Conservation (phyloP, 2,329 filamentous ascomycete species). For the Aspergillus udagawae region DNA sequence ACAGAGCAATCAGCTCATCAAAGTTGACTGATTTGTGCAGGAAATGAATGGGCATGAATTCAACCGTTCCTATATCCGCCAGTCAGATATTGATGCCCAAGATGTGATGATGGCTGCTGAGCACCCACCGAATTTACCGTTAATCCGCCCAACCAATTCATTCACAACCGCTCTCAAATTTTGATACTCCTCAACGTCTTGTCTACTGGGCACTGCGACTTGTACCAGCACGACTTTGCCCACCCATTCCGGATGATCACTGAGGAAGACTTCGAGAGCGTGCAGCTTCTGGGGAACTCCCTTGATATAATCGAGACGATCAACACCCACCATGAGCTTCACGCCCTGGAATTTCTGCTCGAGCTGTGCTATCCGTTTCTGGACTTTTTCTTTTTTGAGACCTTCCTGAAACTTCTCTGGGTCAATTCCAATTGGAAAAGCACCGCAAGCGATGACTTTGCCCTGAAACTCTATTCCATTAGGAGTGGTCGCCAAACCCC, state of each 20-base stretch:
- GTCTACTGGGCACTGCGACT: slow-evolving; percentile 88
- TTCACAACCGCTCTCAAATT: slow-evolving; percentile 94
- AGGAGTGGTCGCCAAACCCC: slow-evolving; percentile 65
- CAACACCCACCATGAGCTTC: slow-evolving; percentile 94
- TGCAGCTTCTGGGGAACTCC: slow-evolving; percentile 97
- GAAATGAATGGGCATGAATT: slow-evolving; percentile 98
- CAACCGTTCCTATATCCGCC: slow-evolving; percentile 63
- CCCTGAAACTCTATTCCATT: slow-evolving; percentile 90
- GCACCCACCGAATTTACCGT: slow-evolving; percentile 74
- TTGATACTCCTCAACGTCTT: slow-evolving; percentile 97
- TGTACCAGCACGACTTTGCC: slow-evolving; percentile 95
- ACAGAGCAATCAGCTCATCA: slow-evolving; percentile 86
- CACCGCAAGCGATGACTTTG: slow-evolving; percentile 84
- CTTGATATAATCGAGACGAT: slow-evolving; percentile 98
- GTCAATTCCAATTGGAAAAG: slow-evolving; percentile 97
- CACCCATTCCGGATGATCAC: slow-evolving; percentile 96
- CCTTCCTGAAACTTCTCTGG: slow-evolving; percentile 94
- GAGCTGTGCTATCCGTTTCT: slow-evolving; percentile 79
- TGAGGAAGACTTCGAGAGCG: slow-evolving; percentile 92
- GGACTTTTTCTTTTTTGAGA: slow-evolving; percentile 77
- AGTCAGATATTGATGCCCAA: not conserved
- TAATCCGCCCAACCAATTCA: slow-evolving; percentile 93
- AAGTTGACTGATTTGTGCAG: slow-evolving; percentile 91
- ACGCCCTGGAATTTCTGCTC: slow-evolving; percentile 91
- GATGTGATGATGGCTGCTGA: not conserved